phyloP scores from a whole-genome alignment of 2,329 filamentous ascomycete species.

The Ceratocystiopsis brevicomis region DNA sequence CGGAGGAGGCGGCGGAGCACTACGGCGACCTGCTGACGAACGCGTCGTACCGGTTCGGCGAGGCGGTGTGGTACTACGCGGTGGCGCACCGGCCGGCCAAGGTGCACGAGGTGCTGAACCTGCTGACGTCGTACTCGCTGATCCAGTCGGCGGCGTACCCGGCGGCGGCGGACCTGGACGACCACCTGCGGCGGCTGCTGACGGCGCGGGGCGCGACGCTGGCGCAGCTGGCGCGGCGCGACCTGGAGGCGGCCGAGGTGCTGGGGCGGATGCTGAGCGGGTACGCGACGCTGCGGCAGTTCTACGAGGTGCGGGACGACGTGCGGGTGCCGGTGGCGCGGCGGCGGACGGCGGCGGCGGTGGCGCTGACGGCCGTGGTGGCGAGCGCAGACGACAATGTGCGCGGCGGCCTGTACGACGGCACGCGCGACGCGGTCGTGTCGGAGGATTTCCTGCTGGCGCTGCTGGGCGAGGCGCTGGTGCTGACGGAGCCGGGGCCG shows the following conservation, averaged over 20 bases:
- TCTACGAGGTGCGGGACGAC: conserved; percentile 69
- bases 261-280: conserved; percentile 75
- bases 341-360: conserved; percentile 52
- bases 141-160: conserved; percentile 73
- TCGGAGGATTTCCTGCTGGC: conserved; percentile 74
- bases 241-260: conserved; percentile 65
- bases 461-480: conserved; percentile 64
- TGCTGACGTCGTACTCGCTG: conserved; percentile 73
- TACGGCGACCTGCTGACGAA: conserved; percentile 64
- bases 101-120: conserved; percentile 68
- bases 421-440: conserved; percentile 60
- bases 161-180: conserved; percentile 49
- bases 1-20: conserved; percentile 65
- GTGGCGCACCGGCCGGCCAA: conserved; percentile 61
- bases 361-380: conserved; percentile 64
- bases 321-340: conserved; percentile 31
- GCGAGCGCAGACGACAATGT: conserved; percentile 78
- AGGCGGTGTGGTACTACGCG: conserved; percentile 79
- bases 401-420: conserved; percentile 74
- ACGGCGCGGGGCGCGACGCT: conserved; percentile 53
- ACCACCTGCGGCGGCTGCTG: conserved; percentile 50
- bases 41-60: conserved; percentile 60
- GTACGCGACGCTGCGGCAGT: conserved; percentile 77
- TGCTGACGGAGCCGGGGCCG: conserved; percentile 40
- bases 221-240: conserved; percentile 50